Evolutionary conservation across 2,329 filamentous ascomycete genomes (phyloP).

Genomic region (Fusarium succisae): DNA sequence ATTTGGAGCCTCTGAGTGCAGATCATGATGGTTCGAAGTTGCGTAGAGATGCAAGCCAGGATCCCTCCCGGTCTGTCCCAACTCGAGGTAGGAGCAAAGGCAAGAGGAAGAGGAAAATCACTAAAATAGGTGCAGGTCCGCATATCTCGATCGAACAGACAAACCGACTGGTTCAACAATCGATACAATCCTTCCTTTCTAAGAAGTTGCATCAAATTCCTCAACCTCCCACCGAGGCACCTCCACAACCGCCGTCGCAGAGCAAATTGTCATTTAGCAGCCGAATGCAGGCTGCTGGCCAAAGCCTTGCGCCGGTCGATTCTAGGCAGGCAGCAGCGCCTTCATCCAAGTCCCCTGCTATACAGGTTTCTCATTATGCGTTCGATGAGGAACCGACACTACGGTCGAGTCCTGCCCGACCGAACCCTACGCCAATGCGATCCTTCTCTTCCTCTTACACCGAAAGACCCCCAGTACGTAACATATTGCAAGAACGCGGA

Average conservation of each 20-base stretch:
- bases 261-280: constrained; percentile 34
- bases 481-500: constrained; percentile 15
- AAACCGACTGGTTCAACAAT: constrained; percentile 47
- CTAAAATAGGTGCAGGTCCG: constrained; percentile 37
- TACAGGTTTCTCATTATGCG: constrained; percentile 39
- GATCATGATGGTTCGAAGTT: constrained; percentile 32
- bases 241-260: constrained; percentile 14
- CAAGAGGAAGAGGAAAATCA: not conserved
- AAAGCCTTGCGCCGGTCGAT: constrained; percentile 5
- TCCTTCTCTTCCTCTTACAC: constrained; percentile 59
- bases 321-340: not conserved
- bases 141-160: constrained; percentile 49
- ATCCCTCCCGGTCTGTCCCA: constrained; percentile 13
- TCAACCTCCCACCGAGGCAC: constrained; percentile 23
- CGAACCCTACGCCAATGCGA: constrained; percentile 39
- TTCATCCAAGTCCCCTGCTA: constrained; percentile 27
- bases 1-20: constrained; percentile 58
- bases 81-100: constrained; percentile 27
- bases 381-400: constrained; percentile 53
- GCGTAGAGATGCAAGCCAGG: constrained; percentile 37
- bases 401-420: constrained; percentile 45
- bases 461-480: constrained; percentile 47
- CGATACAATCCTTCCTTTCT: constrained; percentile 46
- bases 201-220: constrained; percentile 36
- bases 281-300: constrained; percentile 29